phyloP scores from a whole-genome alignment of 2,329 filamentous ascomycete genomes.

The Neurospora sp. region DNA sequence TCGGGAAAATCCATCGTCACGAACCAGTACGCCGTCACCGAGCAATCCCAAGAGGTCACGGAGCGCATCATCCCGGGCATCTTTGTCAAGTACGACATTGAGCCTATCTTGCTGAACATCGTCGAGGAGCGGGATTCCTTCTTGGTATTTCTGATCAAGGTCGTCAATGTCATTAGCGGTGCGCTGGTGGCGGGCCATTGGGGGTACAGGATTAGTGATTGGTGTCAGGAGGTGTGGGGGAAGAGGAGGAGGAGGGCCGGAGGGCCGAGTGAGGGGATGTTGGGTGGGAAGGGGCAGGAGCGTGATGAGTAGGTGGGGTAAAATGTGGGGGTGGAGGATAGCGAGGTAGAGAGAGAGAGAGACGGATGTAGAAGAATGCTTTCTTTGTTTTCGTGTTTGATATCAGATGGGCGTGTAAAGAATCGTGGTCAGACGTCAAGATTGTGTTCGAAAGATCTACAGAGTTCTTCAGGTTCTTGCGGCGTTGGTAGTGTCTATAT shows the following conservation, averaged over 20 bases:
- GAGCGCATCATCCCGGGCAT: slow-evolving; percentile 74
- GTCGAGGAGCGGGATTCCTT: slow-evolving; percentile 71
- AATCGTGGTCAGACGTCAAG: neutral
- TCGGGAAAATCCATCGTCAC: slow-evolving; percentile 63
- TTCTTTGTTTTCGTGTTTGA: neutral
- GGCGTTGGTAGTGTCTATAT: neutral
- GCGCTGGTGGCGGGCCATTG: slow-evolving; percentile 90
- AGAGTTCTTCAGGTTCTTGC: neutral
- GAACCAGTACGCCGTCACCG: slow-evolving; percentile 96
- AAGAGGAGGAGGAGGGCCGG: slow-evolving; percentile 30
- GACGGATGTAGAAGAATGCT: neutral
- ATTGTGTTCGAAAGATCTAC: neutral
- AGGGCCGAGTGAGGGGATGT: slow-evolving; percentile 36
- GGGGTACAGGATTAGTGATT: slow-evolving; percentile 78
- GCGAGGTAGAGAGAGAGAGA: neutral
- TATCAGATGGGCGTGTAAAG: neutral
- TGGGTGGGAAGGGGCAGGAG: slow-evolving; percentile 33
- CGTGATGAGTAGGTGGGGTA: neutral
- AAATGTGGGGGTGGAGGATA: neutral
- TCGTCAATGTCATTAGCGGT: slow-evolving; percentile 85
- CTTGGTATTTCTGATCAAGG: slow-evolving; percentile 63
- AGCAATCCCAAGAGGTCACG: slow-evolving; percentile 62
- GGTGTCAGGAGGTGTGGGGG: slow-evolving; percentile 49
- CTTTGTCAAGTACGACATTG: slow-evolving; percentile 98
- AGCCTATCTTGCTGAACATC: slow-evolving; percentile 82